phyloP scores from a whole-genome alignment of 1,139 yeast species.

The Pichia sp. region DNA sequence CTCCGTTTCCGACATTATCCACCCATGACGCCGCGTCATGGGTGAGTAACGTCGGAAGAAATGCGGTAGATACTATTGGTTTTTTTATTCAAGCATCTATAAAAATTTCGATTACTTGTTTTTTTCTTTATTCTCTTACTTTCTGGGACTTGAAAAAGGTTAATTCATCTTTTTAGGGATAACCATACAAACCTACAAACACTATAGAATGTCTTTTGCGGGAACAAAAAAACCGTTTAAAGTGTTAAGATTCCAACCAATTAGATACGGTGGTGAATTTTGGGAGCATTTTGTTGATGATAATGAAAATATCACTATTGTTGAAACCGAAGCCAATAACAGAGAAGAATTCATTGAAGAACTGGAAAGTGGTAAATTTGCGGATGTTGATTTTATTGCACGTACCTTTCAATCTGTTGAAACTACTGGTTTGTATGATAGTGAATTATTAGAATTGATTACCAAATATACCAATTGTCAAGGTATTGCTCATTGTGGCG shows the following conservation, averaged over 20 bases:
- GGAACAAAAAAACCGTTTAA: conserved; percentile 36
- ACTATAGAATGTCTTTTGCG: conserved; percentile 10
- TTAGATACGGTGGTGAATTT: conserved; percentile 45
- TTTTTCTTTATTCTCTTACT: too few relatives aligned
- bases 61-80: too few relatives aligned
- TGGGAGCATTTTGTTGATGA: conserved; percentile 47
- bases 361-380: conserved; percentile 42
- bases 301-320: conserved; percentile 38
- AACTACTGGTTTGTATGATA: conserved; percentile 70
- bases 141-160: too few relatives aligned
- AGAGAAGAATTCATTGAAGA: conserved; percentile 49
- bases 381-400: conserved; percentile 41
- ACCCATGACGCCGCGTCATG: too few relatives aligned
- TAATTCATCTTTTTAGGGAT: too few relatives aligned
- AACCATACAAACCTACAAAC: too few relatives aligned
- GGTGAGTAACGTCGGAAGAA: too few relatives aligned
- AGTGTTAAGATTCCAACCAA: conserved; percentile 53
- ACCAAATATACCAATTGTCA: conserved; percentile 48
- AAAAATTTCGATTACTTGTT: too few relatives aligned
- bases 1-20: too few relatives aligned
- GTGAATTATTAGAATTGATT: conserved; percentile 54
- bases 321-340: conserved; percentile 26
- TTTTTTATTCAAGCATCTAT: too few relatives aligned
- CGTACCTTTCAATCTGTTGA: conserved; percentile 32
- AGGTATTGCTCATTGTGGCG: conserved; percentile 75